These are phyloP conservation scores for Phytophthora rubi DNA, from an alignment of 352 stramenopile species.

Conservation along the genomic window DNA sequence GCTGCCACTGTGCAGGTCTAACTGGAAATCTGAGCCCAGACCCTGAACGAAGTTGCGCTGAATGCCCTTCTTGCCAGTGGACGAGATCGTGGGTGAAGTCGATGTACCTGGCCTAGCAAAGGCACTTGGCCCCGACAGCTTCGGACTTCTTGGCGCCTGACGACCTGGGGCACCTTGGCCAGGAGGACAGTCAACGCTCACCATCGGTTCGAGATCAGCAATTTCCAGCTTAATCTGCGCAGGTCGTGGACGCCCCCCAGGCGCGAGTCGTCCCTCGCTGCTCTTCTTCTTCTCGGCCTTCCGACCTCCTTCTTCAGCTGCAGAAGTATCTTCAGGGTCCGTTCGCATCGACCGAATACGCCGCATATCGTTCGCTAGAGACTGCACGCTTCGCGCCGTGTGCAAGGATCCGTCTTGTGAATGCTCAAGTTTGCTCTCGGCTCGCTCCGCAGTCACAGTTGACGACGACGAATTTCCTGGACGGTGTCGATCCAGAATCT, in stretches of 20 bases:
- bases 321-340: slow-evolving; percentile 26
- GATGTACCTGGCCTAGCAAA: slow-evolving; percentile 39
- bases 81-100: slow-evolving; percentile 48
- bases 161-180: slow-evolving; percentile 31
- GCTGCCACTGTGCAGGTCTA: slow-evolving; percentile 68
- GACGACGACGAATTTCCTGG: slow-evolving; percentile 17
- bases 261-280: slow-evolving; percentile 11
- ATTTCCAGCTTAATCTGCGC: slow-evolving; percentile 86
- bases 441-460: slow-evolving; percentile 26
- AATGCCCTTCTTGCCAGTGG: slow-evolving; percentile 70
- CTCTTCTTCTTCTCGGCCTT: slow-evolving; percentile 68
- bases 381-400: slow-evolving; percentile 80
- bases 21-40: slow-evolving; percentile 70
- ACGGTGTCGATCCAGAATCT: slow-evolving; percentile 55
- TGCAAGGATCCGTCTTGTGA: slow-evolving; percentile 44
- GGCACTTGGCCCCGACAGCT: slow-evolving; percentile 30
- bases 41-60: slow-evolving; percentile 73
- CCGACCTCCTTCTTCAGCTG: slow-evolving; percentile 33
- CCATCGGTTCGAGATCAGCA: slow-evolving; percentile 42
- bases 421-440: slow-evolving; percentile 53
- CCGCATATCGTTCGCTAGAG: slow-evolving; percentile 80
- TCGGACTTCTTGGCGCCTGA: slow-evolving; percentile 54
- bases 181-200: slow-evolving; percentile 22
- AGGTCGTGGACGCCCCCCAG: slow-evolving; percentile 31
- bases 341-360: slow-evolving; percentile 69